These are phyloP conservation scores for Bjerkandera adusta DNA, from an alignment of 1,284 basidiomycete species.

Conservation along the genomic window DNA sequence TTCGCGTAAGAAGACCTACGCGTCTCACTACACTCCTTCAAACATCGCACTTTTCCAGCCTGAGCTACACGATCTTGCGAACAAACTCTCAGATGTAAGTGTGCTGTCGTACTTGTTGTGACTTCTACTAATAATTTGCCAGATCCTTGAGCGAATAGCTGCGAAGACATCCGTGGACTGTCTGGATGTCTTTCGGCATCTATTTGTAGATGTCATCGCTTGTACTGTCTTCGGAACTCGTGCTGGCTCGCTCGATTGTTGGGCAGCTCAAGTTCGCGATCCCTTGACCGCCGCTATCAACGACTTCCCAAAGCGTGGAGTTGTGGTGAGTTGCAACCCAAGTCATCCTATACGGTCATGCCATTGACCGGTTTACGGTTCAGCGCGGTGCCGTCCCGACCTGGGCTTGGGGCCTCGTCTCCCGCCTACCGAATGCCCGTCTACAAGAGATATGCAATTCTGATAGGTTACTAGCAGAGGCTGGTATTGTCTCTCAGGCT, in stretches of 20 bases:
- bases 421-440: slow-evolving; percentile 60
- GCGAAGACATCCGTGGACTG: slow-evolving; percentile 62
- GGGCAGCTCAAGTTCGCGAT: slow-evolving; percentile 60
- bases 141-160: slow-evolving; percentile 53
- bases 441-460: slow-evolving; percentile 71
- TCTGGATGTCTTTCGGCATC: slow-evolving; percentile 66
- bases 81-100: slow-evolving; percentile 56
- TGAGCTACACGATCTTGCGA: slow-evolving; percentile 54
- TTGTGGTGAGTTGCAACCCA: slow-evolving; percentile 42
- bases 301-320: slow-evolving; percentile 75
- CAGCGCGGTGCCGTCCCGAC: slow-evolving; percentile 66
- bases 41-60: slow-evolving; percentile 64
- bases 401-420: slow-evolving; percentile 69
- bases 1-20: slow-evolving; percentile 67
- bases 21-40: slow-evolving; percentile 61
- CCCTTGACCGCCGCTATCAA: slow-evolving; percentile 66
- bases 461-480: slow-evolving; percentile 74
- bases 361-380: no score
- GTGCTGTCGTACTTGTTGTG: not conserved
- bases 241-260: slow-evolving; percentile 64
- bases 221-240: slow-evolving; percentile 65
- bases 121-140: not conserved
- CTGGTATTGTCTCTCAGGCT: slow-evolving; percentile 31
- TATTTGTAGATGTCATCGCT: slow-evolving; percentile 70
- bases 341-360: no score